Base-by-base conservation (phyloP, 2,329 filamentous ascomycete genomes). In the Blastomyces percursus region DNA sequence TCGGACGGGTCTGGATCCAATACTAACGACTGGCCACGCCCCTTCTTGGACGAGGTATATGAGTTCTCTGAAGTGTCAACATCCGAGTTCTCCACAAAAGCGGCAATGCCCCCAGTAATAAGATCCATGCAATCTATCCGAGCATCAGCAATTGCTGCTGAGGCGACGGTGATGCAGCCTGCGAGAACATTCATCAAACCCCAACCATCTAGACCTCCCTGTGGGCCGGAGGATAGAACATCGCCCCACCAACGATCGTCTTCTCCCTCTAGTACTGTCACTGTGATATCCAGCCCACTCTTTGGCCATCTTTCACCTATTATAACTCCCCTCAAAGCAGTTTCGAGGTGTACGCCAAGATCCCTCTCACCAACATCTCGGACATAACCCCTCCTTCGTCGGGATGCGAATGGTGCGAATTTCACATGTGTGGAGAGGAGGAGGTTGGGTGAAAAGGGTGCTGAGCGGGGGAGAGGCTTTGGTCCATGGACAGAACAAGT, bases 281-380 rank as follows among this genome's bases (percentile, higher is more conserved):
- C 86, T 21, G 96, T 87, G 50, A 99, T 87, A 73, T 99, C 94
- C n/a, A 96, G 87, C 54, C 91, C 92, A 73, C 91, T 96, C 80
- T 99, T 99, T n/a, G 94, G 94, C 90, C 93, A 99, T 63, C 93
- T 82, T 73, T 96, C 92, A 16, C 91, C 91, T 71, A 97, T 93
- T 59, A 97, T 86, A 8, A 91, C 89, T 0, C 93, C 93, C 42
- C 91, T 84, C 59, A 99, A 80, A 32, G 94, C 92, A 19, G 91
- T 93, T 75, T 97, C 92, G 2, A 99, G 80, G 73, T 97, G 93
- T 12, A 92, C 88, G 14, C 90, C 90, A 1, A 99, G 81, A 72
- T 99, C 94, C 59, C 92, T 84, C 77, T 99, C 94, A 65, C 83
- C 87, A 19, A 87, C 82, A 73, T 97, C 93, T 56, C 92, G 86